These are phyloP conservation scores for Cicer bijugum DNA, from an alignment of 306 rosid species.

Conservation along the genomic window DNA sequence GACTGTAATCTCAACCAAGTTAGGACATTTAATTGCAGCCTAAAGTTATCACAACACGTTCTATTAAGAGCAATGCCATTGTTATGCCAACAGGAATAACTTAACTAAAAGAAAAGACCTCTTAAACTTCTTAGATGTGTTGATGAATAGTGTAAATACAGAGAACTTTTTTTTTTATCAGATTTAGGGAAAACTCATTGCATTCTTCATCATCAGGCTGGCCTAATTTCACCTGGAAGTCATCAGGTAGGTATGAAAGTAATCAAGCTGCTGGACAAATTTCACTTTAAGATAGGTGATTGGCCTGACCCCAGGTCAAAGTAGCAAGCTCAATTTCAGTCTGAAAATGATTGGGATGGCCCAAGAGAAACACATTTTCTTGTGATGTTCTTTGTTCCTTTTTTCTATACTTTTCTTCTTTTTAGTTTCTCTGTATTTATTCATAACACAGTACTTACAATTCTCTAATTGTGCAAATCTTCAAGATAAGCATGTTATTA, in stretches of 20 bases:
- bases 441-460: slow-evolving; percentile 25
- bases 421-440: slow-evolving; percentile 21
- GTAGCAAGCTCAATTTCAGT: slow-evolving; percentile 5
- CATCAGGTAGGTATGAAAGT: slow-evolving; percentile 13
- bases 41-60: slow-evolving; percentile 16
- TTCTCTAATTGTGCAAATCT: slow-evolving; percentile 9
- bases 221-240: slow-evolving; percentile 23
- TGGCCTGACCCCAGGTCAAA: neutral
- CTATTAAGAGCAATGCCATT: neutral
- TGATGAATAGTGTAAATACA: slow-evolving; percentile 20
- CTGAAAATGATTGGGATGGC: neutral
- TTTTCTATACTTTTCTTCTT: slow-evolving; percentile 31
- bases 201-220: slow-evolving; percentile 19
- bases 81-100: slow-evolving; percentile 28
- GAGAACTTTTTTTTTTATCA: slow-evolving; percentile 10
- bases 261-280: slow-evolving; percentile 9
- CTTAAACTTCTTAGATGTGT: slow-evolving; percentile 21
- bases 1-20: slow-evolving; percentile 14
- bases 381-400: slow-evolving; percentile 18
- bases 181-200: slow-evolving; percentile 16
- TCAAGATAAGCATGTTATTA: slow-evolving; percentile 8
- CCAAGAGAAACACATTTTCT: slow-evolving; percentile 29
- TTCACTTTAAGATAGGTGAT: neutral
- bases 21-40: slow-evolving; percentile 26
- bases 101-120: slow-evolving; percentile 10